Conservation (phyloP, 192 early-diverging fungal genomes). For the Funneliformis geosporum region DNA sequence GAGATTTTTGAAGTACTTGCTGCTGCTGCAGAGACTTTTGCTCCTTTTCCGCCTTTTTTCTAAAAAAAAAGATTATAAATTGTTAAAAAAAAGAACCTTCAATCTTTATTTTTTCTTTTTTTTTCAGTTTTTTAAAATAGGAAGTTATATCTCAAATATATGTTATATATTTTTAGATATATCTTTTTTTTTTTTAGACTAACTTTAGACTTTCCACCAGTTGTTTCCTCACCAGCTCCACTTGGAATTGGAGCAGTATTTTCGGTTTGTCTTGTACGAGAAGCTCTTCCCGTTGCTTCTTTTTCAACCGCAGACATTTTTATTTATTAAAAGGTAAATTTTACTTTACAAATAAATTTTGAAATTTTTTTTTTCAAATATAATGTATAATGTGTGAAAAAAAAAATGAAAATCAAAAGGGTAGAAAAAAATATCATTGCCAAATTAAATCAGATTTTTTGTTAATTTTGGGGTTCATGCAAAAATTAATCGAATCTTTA, state of each 20-base stretch:
- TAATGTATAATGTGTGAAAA: not conserved
- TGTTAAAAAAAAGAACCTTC: not conserved
- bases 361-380: no score
- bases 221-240: not conserved
- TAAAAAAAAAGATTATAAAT: not conserved
- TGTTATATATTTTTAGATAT: not conserved
- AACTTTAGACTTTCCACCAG: not conserved
- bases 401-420: not conserved
- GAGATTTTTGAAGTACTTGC: conserved; percentile 7
- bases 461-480: not conserved
- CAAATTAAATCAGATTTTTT: not conserved
- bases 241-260: not conserved
- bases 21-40: not conserved
- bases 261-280: conserved; percentile 5
- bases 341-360: not conserved
- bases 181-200: not conserved
- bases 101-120: not conserved
- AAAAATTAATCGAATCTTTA: not conserved
- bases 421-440: not conserved
- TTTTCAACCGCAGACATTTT: conserved; percentile 12
- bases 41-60: conserved; percentile 9
- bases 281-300: not conserved
- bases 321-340: not conserved
- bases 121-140: not conserved
- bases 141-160: no score